Base-by-base conservation (phyloP, 108 stramenopile species). In the Conticribra weissflogii region DNA sequence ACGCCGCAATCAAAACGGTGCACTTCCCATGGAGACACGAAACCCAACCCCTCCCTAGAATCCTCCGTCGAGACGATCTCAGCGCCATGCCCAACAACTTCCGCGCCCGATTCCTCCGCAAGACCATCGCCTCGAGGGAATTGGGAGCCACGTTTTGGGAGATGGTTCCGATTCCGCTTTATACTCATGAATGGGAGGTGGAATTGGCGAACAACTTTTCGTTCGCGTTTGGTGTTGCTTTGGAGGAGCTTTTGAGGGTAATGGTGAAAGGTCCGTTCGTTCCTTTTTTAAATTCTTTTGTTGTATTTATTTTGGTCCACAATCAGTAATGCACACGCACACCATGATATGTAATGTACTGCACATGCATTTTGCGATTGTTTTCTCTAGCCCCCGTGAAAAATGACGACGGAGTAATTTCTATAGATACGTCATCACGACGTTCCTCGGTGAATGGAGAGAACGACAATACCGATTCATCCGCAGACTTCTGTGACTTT, bases 11-110 rank as follows among this genome's bases (percentile, higher is more conserved):
- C 44, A 45, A 45, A 9, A 14, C 44, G 49, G 18, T 21, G n/a
- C 5, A 41, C 48, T 71, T 79, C 21, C 78, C 78, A 25, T 79
- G 78, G 78, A 52, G 58, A 31, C 78, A 79, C 36, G 55, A 62
- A 24, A 23, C 70, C 5, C 2, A 21, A n/a, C 58, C 59, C 31
- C 69, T 70, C 8, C 16, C 30, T 21, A 16, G 78, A 48, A 23
- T 79, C 14, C 41, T 62, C 16, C 29, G 54, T 2, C 27, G 33
- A n/a, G 54, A 79, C 34, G 78, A 79, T 49, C 47, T 66, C 63
- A 71, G 70, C 44, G 70, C 65, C 7, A 68, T 68, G 53, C 67
- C 67, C 49, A 79, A 71, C 32, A 79, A 63, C 19, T 32, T 36
- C 8, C 32, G 70, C 21, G 78, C 70, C 30, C 58, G 67, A 0